Base-by-base conservation (phyloP, 768 basidiomycete species). In the Trametes meyenii region DNA sequence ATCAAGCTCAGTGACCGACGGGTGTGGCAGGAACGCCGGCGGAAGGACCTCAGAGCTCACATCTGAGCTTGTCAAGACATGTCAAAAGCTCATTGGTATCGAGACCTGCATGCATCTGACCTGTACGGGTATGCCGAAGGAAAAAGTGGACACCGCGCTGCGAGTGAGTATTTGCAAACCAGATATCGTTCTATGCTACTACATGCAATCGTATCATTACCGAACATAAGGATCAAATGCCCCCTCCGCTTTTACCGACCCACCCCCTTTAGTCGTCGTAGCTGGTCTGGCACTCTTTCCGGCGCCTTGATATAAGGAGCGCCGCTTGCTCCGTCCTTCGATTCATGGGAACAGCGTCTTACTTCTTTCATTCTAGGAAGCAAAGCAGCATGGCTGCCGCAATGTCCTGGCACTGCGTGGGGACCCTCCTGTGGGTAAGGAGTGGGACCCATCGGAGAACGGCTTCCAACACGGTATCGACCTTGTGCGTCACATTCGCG, bases 71-170 rank as follows among this genome's bases (percentile, higher is more conserved):
- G 93, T 97, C 63, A 94, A 94, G 76, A 93, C 91, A 43, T 96
- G 95, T 72, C 95, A 98, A 76, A 82, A 90, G 49, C 76, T 92
- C 40, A 92, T 98, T 74, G 97, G 96, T 0, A 82, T 98, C 23
- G 95, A 98, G 77, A 96, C 95, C 29, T 98, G 95, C 78, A 94
- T 99, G 94, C 97, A 99, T 76, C 76, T 99, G 67, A 98, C 96
- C 46, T 98, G 97, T 72, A 98, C 97, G 51, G 97, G 96, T 77
- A 97, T 99, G 94, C 94, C 94, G n/a, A 82, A 83, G 70, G 89
- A 92, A 73, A 98, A 98, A 72, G 90, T 99, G 21, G 95, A 97
- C 76, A 85, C 88, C 69, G 95, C 96, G 35, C 77, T 99, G 46
- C 77, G 82, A 72, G 96, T 98, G 70, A 66, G 90, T 64, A 3